These are phyloP conservation scores for Datura wrightii DNA, from an alignment of 257 asterid genomes.

Conservation along the genomic window DNA sequence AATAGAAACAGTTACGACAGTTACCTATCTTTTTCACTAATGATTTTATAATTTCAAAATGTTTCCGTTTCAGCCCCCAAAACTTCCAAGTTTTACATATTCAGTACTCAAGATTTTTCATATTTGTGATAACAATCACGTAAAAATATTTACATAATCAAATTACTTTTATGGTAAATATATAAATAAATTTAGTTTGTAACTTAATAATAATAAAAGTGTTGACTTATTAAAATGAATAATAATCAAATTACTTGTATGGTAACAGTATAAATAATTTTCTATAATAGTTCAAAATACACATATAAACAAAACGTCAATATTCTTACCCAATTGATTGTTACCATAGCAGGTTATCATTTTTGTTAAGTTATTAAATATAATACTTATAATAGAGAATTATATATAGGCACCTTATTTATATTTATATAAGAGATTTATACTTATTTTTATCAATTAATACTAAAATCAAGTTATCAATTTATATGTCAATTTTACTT, in stretches of 20 bases:
- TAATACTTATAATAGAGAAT: too few species aligned
- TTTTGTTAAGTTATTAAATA: too few species aligned
- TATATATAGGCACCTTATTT: too few species aligned
- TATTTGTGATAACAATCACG: background rate
- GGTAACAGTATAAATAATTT: background rate
- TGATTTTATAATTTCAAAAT: background rate
- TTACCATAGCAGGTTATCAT: background rate
- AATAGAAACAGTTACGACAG: slow-evolving; percentile 28
- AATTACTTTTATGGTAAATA: background rate
- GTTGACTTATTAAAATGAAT: background rate
- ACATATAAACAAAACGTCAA: background rate
- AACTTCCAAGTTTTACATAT: background rate
- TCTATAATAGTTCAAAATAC: background rate
- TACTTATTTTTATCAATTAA: too few species aligned
- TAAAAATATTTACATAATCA: too few species aligned
- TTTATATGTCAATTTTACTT: too few species aligned
- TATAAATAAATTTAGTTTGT: background rate
- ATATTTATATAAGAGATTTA: too few species aligned
- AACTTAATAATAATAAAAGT: background rate
- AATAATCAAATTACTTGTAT: background rate
- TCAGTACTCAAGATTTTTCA: background rate
- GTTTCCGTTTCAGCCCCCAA: background rate
- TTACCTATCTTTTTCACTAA: slow-evolving; percentile 26
- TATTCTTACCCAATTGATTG: too few species aligned
- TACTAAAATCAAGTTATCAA: too few species aligned